Evolutionary conservation across 176 grass and related monocot genomes (phyloP), one percentile per base, ranked within the genome.

Genomic region (Ananas comosus): DNA sequence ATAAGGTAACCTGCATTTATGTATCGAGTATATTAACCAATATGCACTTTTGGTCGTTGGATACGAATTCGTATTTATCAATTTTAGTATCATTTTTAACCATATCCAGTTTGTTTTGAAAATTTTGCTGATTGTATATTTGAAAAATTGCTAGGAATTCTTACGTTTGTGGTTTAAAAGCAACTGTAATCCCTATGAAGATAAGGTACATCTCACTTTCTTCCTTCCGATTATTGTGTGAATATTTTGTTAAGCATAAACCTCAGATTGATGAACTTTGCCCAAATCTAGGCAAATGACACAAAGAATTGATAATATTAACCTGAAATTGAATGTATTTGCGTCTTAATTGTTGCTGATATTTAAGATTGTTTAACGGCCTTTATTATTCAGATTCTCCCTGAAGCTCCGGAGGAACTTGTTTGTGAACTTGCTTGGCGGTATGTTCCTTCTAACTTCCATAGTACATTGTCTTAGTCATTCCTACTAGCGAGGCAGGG

Each of bases 101-200:
- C 56, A 2, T 0, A 11, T 49, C 50, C 22, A 27, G 13, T 66
- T 66, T 29, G 9, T 28, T 59, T 2, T 18, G 5, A 19, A 17
- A 14, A 11, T 74, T 48, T 77, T 76, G 10, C 48, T 84, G 12
- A 79, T 70, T 14, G 4, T 19, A 11, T 29, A 50, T 58, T 67
- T 76, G 56, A 25, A 70, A 66, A 83, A 11, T 75, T 47, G 4
- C 42, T 82, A 99, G 94, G 94, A 99, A 72, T 99, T 99, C 72
- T 52, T 99, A 27, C 86, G 87, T 70, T 71, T 99, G 71, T 99
- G 94, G 94, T 99, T 99, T 70, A 99, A 88, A 72, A 87, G 86
- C 75, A 92, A 93, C 78, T 99, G 94, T 74, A 99, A 99, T 77
- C 94, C 89, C 53, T 93, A 99, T 73, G 87, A 93, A 90, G 94